A percentile compares a stretch with the other conserved stretches of the same genome.
Evolutionary conservation across 2,329 filamentous ascomycete species (phyloP).

Genomic region (Ophiostoma triangulosporum): DNA sequence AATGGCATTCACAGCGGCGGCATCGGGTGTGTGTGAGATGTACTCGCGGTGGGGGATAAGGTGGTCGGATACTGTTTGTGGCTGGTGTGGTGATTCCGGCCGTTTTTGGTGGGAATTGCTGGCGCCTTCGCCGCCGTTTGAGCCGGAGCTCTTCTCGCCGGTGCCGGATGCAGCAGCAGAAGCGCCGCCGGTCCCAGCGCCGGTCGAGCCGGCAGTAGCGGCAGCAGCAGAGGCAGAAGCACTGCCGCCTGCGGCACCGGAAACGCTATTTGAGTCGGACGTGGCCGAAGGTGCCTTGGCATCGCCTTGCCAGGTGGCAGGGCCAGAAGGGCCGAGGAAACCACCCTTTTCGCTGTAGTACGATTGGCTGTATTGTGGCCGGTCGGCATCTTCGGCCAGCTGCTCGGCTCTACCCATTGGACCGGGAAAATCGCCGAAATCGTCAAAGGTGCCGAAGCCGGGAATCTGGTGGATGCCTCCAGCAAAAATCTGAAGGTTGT

Average conservation of each 20-base stretch:
- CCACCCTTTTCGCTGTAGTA: constrained; percentile 58
- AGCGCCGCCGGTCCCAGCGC: not conserved
- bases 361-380: constrained; percentile 42
- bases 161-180: not conserved
- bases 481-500: not conserved
- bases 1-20: constrained; percentile 44
- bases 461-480: not conserved
- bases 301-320: not conserved
- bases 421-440: not conserved
- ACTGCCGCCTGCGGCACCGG: not conserved
- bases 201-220: not conserved
- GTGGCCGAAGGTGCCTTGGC: not conserved
- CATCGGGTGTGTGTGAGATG: constrained; percentile 44
- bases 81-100: not conserved
- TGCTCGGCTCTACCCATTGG: constrained; percentile 19
- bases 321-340: constrained; percentile 42
- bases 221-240: not conserved
- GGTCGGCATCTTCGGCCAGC: constrained; percentile 23
- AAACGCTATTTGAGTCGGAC: not conserved
- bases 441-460: not conserved
- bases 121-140: not conserved
- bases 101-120: constrained; percentile 3
- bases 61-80: constrained; percentile 19
- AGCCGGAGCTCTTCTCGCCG: not conserved
- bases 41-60: constrained; percentile 39